These are phyloP conservation scores for Talaromyces rugulosus DNA, from an alignment of 2,329 filamentous ascomycete species.

Conservation along the genomic window DNA sequence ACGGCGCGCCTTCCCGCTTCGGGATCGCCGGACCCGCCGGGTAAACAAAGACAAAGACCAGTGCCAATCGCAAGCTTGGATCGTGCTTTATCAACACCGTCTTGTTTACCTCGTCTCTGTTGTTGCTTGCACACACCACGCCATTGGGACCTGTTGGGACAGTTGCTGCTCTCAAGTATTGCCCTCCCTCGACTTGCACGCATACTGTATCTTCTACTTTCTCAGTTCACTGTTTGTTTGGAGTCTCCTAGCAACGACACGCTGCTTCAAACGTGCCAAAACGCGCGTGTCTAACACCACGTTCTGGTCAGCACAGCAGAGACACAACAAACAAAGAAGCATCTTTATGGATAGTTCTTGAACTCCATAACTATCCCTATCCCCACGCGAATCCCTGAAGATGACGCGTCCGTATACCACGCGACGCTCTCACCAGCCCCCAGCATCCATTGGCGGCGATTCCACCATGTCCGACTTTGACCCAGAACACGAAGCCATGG, in stretches of 20 bases:
- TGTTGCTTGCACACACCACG: neutral
- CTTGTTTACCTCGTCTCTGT: neutral
- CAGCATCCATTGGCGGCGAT: slow-evolving; percentile 3
- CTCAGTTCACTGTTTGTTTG: neutral
- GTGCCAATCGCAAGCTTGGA: neutral
- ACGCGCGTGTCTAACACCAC: neutral
- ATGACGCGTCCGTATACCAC: slow-evolving; percentile 10
- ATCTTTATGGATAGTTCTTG: neutral
- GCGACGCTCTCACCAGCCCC: slow-evolving; percentile 6
- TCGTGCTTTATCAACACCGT: neutral
- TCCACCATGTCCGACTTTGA: slow-evolving; percentile 34
- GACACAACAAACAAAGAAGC: neutral
- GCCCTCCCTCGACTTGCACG: neutral
- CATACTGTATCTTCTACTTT: neutral
- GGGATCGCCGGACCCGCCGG: slow-evolving; percentile 5
- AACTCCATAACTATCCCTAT: neutral
- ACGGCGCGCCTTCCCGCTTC: neutral
- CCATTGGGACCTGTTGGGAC: neutral
- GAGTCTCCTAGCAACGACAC: neutral
- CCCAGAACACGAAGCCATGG: slow-evolving; percentile 39
- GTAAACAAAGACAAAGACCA: slow-evolving; percentile 7
- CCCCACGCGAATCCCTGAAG: neutral
- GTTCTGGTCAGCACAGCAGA: neutral
- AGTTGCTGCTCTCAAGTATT: neutral
- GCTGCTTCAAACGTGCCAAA: neutral